Evolutionary conservation across 768 basidiomycete species (phyloP), one percentile per base, ranked within the genome.

Genomic region (Terana coerulea): DNA sequence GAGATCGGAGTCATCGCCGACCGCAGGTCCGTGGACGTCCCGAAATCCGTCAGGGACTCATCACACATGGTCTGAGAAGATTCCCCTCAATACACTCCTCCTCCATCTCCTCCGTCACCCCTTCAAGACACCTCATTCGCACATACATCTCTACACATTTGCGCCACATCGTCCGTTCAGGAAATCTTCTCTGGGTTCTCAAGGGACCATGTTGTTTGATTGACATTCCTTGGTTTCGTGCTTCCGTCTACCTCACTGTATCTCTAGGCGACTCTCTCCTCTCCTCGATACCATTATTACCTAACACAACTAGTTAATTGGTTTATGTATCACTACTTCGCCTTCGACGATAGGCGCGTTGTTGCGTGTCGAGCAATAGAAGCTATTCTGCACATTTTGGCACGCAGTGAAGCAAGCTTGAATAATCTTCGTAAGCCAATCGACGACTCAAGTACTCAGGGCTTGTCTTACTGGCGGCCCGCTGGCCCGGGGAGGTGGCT

Each of bases 251-350:
- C 42, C 48, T 33, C 35, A 54, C 48, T 54, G 53, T 54, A 54
- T 54, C 53, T 29, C 25, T 54, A 54, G 53, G 17, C n/a, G 11
- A n/a, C 33, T 41, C 14, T 24, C 22, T 30, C 37, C 40, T 39
- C 31, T 47, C 43, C 31, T 10, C 14, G 12, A 52, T 52, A 52
- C 51, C 51, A 52, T 52, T 52, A 44, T 49, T 30, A 47, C 46
- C 30, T 47, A 31, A 14, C 24, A 19, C 21, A 33, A 3, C 29
- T 28, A 34, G 15, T 3, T 33, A 24, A 22, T 34, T 24, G 21
- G n/a, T 24, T 21, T 15, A 28, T 53, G 52, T 53, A 53, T 48
- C 41, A 8, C 31, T 39, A 53, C 44, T 44, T 28, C 35, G n/a
- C 28, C 45, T 11, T 12, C 22, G 45, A 31, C 45, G 30, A 21